phyloP scores from a whole-genome alignment of 306 rosid genomes.

The Quercus cerris region DNA sequence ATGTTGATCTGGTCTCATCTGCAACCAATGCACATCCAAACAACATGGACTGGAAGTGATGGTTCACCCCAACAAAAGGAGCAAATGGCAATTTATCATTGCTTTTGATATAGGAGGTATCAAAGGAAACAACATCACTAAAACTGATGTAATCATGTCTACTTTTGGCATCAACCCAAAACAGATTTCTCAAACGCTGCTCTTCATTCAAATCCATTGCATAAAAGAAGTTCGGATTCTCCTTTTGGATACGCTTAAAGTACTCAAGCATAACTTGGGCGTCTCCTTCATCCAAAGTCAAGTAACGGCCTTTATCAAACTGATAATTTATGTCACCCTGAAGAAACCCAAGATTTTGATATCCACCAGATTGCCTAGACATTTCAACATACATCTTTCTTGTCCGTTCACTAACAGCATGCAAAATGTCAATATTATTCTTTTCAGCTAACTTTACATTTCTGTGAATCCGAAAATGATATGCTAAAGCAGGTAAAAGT shows the following conservation, averaged over 20 bases:
- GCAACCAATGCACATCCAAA: conserved; percentile 57
- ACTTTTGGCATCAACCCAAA: conserved; percentile 65
- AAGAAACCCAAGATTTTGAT: conserved; percentile 22
- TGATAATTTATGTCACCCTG: conserved; percentile 30
- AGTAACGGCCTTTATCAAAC: conserved; percentile 40
- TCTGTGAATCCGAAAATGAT: conserved; percentile 60
- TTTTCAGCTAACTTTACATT: conserved; percentile 61
- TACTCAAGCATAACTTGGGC: conserved; percentile 52
- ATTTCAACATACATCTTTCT: conserved; percentile 62
- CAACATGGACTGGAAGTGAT: conserved; percentile 54
- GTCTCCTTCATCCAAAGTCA: conserved; percentile 56
- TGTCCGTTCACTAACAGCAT: conserved; percentile 63
- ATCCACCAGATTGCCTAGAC: conserved; percentile 48
- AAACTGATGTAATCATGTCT: conserved; percentile 49
- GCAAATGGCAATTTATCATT: conserved; percentile 54
- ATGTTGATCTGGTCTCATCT: conserved; percentile 46
- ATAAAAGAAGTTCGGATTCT: conserved; percentile 53
- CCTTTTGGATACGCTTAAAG: conserved; percentile 57
- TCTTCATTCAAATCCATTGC: conserved; percentile 59
- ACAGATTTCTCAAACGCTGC: conserved; percentile 52
- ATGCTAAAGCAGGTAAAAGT: conserved; percentile 60
- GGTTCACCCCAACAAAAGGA: conserved; percentile 59
- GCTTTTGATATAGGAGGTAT: conserved; percentile 42
- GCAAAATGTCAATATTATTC: conserved; percentile 58
- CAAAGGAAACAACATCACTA: conserved; percentile 49